Evolutionary conservation across 192 early-diverging fungal genomes (phyloP), one percentile per base, ranked within the genome.

Genomic region (Coemansia sp.): DNA sequence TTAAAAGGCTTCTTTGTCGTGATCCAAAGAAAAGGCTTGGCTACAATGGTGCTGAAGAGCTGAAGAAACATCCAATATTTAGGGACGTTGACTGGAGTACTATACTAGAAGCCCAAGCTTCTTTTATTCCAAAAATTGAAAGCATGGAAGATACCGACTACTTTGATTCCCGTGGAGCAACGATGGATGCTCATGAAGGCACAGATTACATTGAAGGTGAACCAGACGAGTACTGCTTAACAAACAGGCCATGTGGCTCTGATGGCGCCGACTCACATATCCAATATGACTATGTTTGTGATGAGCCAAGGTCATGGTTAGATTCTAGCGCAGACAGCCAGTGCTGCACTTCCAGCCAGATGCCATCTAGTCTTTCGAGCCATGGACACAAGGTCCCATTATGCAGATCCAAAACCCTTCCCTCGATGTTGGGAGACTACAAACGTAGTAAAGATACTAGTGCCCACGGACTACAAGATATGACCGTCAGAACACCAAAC

Each of bases 161-260:
- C 69, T 99, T 99, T 88, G 96, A 98, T 74, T 72, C 88, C 16
- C 85, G 96, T 10, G 96, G 96, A 5, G 93, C 88, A 12, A 85
- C 76, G 13, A 85, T 88, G 83, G 75, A 83, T 11, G 73, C 75
- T 32, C 68, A 76, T 32, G 79, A 87, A 37, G 0, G n/a, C 15
- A 16, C 39, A 12, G 39, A 59, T 41, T 16, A 15, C 6, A n/a
- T 42, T 13, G 57, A 61, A 26, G 66, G 18, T 37, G 15, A 61
- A 58, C 43, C 13, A 45, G 43, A 45, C 13, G 6, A 15, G 41
- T 16, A 32, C 8, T 7, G 13, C 43, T 9, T 45, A 45, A 9
- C 10, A 45, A 15, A 7, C 43, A 45, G 26, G 51, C 22, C 51
- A 54, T 8, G 19, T 26, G 11, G 1, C 26, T 26, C 22, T 54